Base-by-base conservation (phyloP, 768 basidiomycete species). In the Pleurotus ostreatus region DNA sequence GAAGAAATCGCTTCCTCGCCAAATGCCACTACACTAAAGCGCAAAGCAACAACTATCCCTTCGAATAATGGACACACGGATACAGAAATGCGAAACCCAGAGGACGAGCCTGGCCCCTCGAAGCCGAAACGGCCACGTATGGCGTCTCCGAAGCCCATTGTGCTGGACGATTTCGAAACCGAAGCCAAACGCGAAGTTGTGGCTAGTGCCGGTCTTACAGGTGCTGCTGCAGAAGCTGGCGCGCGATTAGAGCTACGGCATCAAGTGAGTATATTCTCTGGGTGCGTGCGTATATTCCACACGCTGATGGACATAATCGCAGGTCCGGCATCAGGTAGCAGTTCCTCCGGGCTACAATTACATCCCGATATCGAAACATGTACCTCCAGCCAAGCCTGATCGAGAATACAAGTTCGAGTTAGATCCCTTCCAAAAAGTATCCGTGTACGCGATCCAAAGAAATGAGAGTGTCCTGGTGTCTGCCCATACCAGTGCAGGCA, bases 391-490 rank as follows among this genome's bases (percentile, higher is more conserved):
- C 49, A 94, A 95, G 65, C 94, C 95, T 0, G 94, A 86, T 49
- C 83, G 92, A 53, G 87, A 89, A 66, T 99, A 98, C 78, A 94
- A 94, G 60, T 99, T 99, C 76, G 89, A 86, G 46, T 81, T 99
- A 51, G 97, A 99, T 73, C 96, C 97, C 15, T 99, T 99, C 75
- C 97, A 98, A 65, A 82, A 86, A 66, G 94, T 98, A 45, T 94
- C 96, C 2, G 85, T 98, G 6, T 82, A 91, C 60, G 94, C 94
- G 39, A 98, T 99, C 49, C 94, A 99, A 69, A 82, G 97, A 39
- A 96, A 97, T 68, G 97, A 99, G 75, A 94, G 91, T 65, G 96
- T 98, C 4, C 78, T 99, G 49, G 97, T 99, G 13, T 98, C 96
- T 20, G 97, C 97, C 0, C 97, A 99, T 75, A 99, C 97, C 4